These are phyloP conservation scores for Clavispora asparagi DNA, from an alignment of 805 yeast genomes.

Conservation along the genomic window DNA sequence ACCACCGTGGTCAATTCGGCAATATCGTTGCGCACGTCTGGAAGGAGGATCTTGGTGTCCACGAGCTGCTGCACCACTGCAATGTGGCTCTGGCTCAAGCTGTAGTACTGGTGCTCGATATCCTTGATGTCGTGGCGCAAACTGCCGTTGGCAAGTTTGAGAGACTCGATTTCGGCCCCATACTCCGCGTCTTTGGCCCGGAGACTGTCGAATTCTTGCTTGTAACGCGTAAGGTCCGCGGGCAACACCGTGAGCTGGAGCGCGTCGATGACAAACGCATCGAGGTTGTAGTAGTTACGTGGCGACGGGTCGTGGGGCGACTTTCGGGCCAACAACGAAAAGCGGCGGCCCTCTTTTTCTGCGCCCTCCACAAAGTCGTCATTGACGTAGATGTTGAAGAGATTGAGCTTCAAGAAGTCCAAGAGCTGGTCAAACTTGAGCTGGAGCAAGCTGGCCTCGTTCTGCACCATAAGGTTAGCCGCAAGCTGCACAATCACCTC, in stretches of 20 bases:
- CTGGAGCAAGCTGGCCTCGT: slow-evolving; percentile 51
- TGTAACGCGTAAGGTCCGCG: slow-evolving; percentile 62
- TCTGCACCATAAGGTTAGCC: slow-evolving; percentile 68
- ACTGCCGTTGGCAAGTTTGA: slow-evolving; percentile 63
- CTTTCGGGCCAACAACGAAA: slow-evolving; percentile 20
- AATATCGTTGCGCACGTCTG: slow-evolving; percentile 72
- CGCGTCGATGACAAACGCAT: slow-evolving; percentile 74
- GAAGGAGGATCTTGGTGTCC: slow-evolving; percentile 67
- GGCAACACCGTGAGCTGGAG: slow-evolving; percentile 72
- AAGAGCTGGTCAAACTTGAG: slow-evolving; percentile 74
- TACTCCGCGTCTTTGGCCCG: slow-evolving; percentile 62
- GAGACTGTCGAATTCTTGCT: slow-evolving; percentile 71
- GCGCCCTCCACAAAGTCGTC: slow-evolving; percentile 24
- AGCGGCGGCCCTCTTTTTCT: slow-evolving; percentile 10
- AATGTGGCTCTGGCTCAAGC: slow-evolving; percentile 77
- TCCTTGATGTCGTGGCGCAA: slow-evolving; percentile 68
- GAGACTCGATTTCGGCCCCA: slow-evolving; percentile 52
- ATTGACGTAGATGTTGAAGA: slow-evolving; percentile 66
- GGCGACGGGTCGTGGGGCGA: slow-evolving; percentile 11
- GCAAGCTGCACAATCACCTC: slow-evolving; percentile 85
- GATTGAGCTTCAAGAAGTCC: slow-evolving; percentile 69
- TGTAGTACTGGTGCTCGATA: slow-evolving; percentile 63
- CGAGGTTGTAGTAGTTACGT: slow-evolving; percentile 49
- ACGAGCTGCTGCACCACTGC: slow-evolving; percentile 86
- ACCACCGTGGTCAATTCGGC: slow-evolving; percentile 50